Evolutionary conservation across 1,284 basidiomycete species (phyloP).

Genomic region (Bondarzewia mesenterica): DNA sequence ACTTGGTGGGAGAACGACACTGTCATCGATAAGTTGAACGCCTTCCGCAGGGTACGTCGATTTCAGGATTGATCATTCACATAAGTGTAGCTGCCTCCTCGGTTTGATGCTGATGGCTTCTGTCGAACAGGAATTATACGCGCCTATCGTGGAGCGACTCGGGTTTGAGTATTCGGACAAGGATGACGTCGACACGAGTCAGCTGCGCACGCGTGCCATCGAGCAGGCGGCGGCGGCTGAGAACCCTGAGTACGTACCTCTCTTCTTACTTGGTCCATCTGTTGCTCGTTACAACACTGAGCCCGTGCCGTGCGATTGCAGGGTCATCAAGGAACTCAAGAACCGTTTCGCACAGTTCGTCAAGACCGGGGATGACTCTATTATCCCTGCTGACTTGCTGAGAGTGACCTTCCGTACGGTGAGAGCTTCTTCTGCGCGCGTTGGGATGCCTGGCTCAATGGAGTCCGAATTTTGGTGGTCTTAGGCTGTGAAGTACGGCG

Average conservation of each 20-base stretch:
- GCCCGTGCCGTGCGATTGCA: constrained; percentile 20
- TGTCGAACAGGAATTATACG: constrained; percentile 68
- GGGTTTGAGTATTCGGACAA: constrained; percentile 70
- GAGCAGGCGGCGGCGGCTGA: constrained; percentile 54
- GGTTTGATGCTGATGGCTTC: background rate
- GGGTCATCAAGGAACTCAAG: constrained; percentile 69
- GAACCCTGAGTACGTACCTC: constrained; percentile 42
- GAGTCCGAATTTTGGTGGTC: background rate
- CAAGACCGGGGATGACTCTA: constrained; percentile 68
- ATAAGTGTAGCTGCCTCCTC: background rate
- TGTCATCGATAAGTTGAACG: constrained; percentile 53
- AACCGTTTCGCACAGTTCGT: constrained; percentile 70
- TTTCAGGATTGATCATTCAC: background rate
- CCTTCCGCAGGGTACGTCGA: constrained; percentile 50
- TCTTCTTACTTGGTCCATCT: background rate
- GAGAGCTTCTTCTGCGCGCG: constrained; percentile 12
- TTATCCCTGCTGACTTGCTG: constrained; percentile 75
- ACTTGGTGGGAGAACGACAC: constrained; percentile 84
- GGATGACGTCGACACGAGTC: constrained; percentile 69
- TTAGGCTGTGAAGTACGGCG: constrained; percentile 28
- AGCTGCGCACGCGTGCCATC: constrained; percentile 77
- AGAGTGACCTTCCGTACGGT: constrained; percentile 44
- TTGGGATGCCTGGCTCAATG: background rate
- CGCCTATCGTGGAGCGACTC: constrained; percentile 71
- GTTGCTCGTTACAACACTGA: background rate